These are phyloP conservation scores for Cercis canadensis DNA, from an alignment of 306 rosid genomes.

Conservation along the genomic window DNA sequence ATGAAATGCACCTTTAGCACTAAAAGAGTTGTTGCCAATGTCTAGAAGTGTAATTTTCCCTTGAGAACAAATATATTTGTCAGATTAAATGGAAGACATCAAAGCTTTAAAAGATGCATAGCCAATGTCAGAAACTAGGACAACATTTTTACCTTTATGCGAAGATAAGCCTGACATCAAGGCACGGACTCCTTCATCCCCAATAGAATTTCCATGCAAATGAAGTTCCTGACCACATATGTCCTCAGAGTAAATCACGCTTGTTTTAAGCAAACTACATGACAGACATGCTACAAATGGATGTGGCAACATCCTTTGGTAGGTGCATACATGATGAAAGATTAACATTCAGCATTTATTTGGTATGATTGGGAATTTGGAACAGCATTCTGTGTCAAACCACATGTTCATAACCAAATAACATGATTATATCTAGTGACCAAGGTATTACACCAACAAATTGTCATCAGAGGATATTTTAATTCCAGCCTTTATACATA, in stretches of 20 bases:
- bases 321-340: slow-evolving; percentile 23
- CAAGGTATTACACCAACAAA: neutral
- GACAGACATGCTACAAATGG: slow-evolving; percentile 25
- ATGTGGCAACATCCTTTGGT: slow-evolving; percentile 23
- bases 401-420: slow-evolving; percentile 13
- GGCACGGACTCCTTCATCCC: slow-evolving; percentile 91
- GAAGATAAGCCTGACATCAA: slow-evolving; percentile 73
- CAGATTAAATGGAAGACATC: slow-evolving; percentile 39
- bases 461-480: too few relatives aligned
- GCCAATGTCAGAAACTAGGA: slow-evolving; percentile 31
- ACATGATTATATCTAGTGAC: slow-evolving; percentile 13
- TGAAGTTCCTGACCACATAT: slow-evolving; percentile 76
- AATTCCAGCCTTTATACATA: slow-evolving; percentile 12
- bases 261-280: slow-evolving; percentile 30
- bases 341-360: slow-evolving; percentile 10
- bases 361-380: slow-evolving; percentile 16
- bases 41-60: slow-evolving; percentile 85
- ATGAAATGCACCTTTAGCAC: slow-evolving; percentile 80
- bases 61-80: slow-evolving; percentile 47
- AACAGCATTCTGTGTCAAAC: slow-evolving; percentile 11
- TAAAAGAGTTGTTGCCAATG: slow-evolving; percentile 86
- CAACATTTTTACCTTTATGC: slow-evolving; percentile 67
- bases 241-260: slow-evolving; percentile 32
- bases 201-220: slow-evolving; percentile 93
- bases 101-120: slow-evolving; percentile 11